Base-by-base conservation (phyloP, 2,329 filamentous ascomycete genomes). In the Fusarium buxicola region DNA sequence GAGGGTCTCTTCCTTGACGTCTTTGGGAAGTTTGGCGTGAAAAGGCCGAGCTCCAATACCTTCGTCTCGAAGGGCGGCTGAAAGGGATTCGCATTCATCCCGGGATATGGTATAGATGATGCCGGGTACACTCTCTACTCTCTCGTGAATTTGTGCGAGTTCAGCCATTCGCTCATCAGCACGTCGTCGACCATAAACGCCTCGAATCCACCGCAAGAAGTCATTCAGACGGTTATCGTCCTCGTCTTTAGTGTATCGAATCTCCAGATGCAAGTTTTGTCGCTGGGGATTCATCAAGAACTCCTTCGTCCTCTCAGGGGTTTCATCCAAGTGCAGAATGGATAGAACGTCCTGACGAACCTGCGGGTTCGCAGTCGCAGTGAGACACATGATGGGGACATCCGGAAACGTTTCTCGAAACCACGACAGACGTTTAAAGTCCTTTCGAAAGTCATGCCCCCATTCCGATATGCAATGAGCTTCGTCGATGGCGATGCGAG, bases 391-490 rank as follows among this genome's bases (percentile, higher is more conserved):
- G 60, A 98, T 90, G 5, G 94, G 94, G 1, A 97, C 92, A 53
- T 91, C 85, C 0, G 93, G 92, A 65, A 95, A 93, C 7, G 88
- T 88, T 44, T 87, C 83, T 67, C 91, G 89, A 80, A 98, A 95
- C 88, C 92, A 97, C 3, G 86, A 89, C 7, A 98, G 83, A 16
- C 90, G 86, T 72, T 95, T 93, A 77, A 97, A 98, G 55, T 93
- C 91, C 31, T 89, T 91, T n/a, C 94, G 90, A 74, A 98, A 98
- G 75, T 98, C 94, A 74, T 98, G 94, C 2, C 94, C 94, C 94
- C 94, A 97, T 87, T 97, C 94, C 21, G 92, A 96, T 68, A 98
- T 96, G 75, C 94, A 98, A 75, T 98, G 94, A 3, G 94, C 94
- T 78, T 98, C 94, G 72, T 98, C 94, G 55, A 98, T 89, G 43